Evolutionary conservation across 257 asterid species (phyloP).

Genomic region (Lavandula angustifolia): DNA sequence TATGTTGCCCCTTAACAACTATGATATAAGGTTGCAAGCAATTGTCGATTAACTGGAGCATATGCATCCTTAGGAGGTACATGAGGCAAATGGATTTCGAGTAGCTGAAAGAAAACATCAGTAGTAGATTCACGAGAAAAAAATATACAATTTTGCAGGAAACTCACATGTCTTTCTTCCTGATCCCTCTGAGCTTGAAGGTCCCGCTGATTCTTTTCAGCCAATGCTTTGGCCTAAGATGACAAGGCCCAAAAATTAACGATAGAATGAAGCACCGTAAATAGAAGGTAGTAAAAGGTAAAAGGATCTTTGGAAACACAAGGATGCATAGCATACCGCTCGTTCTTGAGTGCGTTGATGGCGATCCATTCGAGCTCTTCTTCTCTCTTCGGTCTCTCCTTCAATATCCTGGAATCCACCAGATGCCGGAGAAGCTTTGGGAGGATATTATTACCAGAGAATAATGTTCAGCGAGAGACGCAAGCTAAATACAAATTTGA

Average conservation of each 20-base stretch:
- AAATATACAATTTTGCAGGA: slow-evolving; percentile 11
- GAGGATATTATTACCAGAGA: slow-evolving; percentile 34
- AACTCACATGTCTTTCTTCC: slow-evolving; percentile 97
- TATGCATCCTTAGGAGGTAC: not conserved
- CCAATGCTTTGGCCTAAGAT: slow-evolving; percentile 91
- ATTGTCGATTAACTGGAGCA: slow-evolving; percentile 15
- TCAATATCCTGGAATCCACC: slow-evolving; percentile 88
- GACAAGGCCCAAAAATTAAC: slow-evolving; percentile 25
- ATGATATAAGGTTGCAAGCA: not conserved
- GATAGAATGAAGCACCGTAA: slow-evolving; percentile 22
- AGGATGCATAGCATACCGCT: slow-evolving; percentile 69
- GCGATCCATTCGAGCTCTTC: slow-evolving; percentile 93
- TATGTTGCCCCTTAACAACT: slow-evolving; percentile 15
- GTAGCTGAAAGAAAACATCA: slow-evolving; percentile 16
- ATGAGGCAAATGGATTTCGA: not conserved
- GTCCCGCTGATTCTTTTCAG: slow-evolving; percentile 96
- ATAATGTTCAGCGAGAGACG: slow-evolving; percentile 34
- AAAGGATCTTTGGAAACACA: slow-evolving; percentile 14
- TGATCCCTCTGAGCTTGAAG: slow-evolving; percentile 91
- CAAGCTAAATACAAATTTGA: slow-evolving; percentile 24
- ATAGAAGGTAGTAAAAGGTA: slow-evolving; percentile 19
- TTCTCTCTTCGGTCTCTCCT: slow-evolving; percentile 96
- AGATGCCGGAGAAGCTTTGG: slow-evolving; percentile 63
- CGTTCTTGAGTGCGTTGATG: slow-evolving; percentile 96
- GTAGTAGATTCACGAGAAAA: slow-evolving; percentile 5